Conservation (phyloP, 345 rosid genomes). For the Viola odorata region DNA sequence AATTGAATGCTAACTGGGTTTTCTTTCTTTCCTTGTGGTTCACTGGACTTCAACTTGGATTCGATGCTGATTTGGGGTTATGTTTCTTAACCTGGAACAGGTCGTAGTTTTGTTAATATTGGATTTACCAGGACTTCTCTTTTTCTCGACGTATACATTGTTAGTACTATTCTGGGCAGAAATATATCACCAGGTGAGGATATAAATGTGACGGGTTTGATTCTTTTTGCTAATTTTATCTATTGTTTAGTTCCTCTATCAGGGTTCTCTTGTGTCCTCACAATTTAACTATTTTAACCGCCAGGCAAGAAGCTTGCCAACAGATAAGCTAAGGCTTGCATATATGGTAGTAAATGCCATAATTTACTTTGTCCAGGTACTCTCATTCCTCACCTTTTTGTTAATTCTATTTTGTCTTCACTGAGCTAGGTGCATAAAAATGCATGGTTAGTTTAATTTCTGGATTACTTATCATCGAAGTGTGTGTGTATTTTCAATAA, state of each 20-base stretch:
- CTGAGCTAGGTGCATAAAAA: background rate
- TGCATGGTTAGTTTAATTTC: background rate
- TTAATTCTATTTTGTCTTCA: background rate
- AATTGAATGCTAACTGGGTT: background rate
- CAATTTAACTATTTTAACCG: background rate
- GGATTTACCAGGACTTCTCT: constrained; percentile 86
- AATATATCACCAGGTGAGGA: constrained; percentile 94
- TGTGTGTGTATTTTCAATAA: background rate
- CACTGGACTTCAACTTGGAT: background rate
- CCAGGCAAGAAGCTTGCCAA: constrained; percentile 96
- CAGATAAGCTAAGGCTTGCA: constrained; percentile 70
- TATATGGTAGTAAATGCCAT: constrained; percentile 56
- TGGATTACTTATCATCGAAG: background rate
- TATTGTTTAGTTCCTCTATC: background rate
- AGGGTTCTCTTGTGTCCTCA: background rate
- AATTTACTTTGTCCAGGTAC: constrained; percentile 78
- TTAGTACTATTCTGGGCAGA: constrained; percentile 99
- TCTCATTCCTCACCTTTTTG: background rate
- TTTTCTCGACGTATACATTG: constrained; percentile 88
- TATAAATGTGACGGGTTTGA: background rate
- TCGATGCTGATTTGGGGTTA: constrained; percentile 11
- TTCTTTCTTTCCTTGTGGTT: background rate
- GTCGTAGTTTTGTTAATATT: constrained; percentile 54
- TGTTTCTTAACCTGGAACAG: constrained; percentile 31
- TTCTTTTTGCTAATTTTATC: background rate